Conservation (phyloP, 208 protist genomes). For the Trypanosoma mega region DNA sequence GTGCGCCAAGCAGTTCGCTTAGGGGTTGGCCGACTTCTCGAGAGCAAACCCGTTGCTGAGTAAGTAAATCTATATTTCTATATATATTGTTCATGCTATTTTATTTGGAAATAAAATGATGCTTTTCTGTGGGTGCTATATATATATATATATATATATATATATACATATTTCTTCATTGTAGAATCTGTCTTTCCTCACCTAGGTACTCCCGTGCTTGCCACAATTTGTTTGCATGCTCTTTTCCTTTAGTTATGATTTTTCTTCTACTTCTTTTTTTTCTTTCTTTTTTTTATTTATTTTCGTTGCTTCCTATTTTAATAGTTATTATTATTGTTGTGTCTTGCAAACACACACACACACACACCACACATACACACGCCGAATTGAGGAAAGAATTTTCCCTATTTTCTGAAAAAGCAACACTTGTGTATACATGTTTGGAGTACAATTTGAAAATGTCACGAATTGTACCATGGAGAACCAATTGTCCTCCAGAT, state of each 20-base stretch:
- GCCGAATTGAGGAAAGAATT: no score
- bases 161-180: background rate
- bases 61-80: background rate
- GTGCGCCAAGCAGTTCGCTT: background rate
- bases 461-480: constrained; percentile 31
- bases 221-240: constrained; percentile 2
- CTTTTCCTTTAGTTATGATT: background rate
- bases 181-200: no score
- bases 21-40: background rate
- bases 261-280: background rate
- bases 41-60: background rate
- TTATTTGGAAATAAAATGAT: background rate
- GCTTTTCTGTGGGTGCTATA: no score
- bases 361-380: no score
- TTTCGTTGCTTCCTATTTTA: background rate
- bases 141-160: constrained; percentile 7
- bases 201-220: no score
- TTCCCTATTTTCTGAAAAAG: no score
- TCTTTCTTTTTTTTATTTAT: constrained; percentile 7
- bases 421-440: background rate
- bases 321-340: background rate
- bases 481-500: constrained; percentile 13
- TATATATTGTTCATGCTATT: background rate
- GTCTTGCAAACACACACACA: no score
- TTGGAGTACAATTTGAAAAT: constrained; percentile 2